phyloP scores from a whole-genome alignment of 2,329 filamentous ascomycete genomes.

The Colletotrichum eleusines region DNA sequence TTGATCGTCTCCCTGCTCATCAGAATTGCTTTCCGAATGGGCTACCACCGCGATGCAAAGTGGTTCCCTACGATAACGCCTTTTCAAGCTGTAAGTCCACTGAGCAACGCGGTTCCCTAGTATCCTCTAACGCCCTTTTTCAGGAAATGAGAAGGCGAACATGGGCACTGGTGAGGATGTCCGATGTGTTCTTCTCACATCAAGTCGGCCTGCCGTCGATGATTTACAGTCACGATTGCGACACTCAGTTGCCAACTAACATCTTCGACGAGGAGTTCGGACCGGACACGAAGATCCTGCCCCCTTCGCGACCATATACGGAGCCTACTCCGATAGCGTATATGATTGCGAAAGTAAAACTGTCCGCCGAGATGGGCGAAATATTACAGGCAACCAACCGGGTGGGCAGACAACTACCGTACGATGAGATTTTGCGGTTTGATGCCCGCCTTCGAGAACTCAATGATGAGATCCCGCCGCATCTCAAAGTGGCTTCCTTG shows the following conservation, averaged over 20 bases:
- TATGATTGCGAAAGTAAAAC: conserved; percentile 79
- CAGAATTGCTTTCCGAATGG: conserved; percentile 74
- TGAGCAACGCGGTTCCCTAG: not conserved
- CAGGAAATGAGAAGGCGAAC: conserved; percentile 78
- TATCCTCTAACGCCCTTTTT: conserved; percentile 23
- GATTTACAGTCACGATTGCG: conserved; percentile 80
- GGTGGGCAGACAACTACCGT: conserved; percentile 66
- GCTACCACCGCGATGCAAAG: conserved; percentile 82
- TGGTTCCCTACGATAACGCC: conserved; percentile 79
- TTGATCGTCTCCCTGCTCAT: conserved; percentile 67
- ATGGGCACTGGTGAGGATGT: conserved; percentile 79
- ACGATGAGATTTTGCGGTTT: conserved; percentile 74
- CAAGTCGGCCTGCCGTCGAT: conserved; percentile 76
- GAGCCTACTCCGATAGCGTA: conserved; percentile 84
- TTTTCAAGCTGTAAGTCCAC: conserved; percentile 73
- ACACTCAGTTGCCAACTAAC: conserved; percentile 81
- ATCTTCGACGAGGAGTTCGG: conserved; percentile 85
- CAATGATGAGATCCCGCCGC: conserved; percentile 78
- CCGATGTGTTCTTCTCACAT: conserved; percentile 82
- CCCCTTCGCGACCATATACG: conserved; percentile 73
- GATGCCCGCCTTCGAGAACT: conserved; percentile 72
- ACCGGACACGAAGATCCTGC: conserved; percentile 75
- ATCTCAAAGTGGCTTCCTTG: conserved; percentile 80
- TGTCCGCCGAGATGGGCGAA: conserved; percentile 76
- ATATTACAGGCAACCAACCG: conserved; percentile 75